Base-by-base conservation (phyloP, 768 basidiomycete genomes). In the Amanita brunnescens region DNA sequence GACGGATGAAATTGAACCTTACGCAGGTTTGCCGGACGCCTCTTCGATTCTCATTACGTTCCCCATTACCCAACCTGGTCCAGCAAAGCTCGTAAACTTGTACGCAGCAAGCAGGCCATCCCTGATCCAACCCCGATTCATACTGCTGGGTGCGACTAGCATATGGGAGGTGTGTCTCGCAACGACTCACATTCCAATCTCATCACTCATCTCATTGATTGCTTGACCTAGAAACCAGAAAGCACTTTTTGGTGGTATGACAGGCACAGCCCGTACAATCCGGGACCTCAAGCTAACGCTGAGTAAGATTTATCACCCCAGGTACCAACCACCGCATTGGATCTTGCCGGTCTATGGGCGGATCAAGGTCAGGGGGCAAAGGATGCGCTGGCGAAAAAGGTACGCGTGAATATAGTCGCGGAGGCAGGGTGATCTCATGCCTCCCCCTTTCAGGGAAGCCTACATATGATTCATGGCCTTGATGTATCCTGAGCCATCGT, bases 391-490 rank as follows among this genome's bases (percentile, higher is more conserved):
- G 67, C 59, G 26, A 60, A 57, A 12, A 83, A 78, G 66, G 81
- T 77, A 30, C 18, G 26, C 16, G 10, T 6, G n/a, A 6, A 32
- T 6, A 16, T 9, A 16, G n/a, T n/a, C n/a, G n/a, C n/a, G n/a
- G n/a, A n/a, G n/a, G 16, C 40, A 34, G 18, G 5, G 49, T 14
- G 16, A 14, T 16, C 32, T 18, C 34, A 23, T 18, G n/a, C 43
- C 37, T 53, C 12, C 40, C 51, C 10, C 8, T 21, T 14, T 24
- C 48, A 84, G 76, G 77, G 75, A 6, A 78, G 78, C 55, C 53
- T 83, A 4, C 81, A 85, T 59, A 62, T 83, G 59, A 73, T 84
- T 47, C 81, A 85, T 61, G 83, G 80, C 1, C 37, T 70, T 40
- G 82, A 85, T 60, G 70, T 83, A 45, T 71, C 83, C 12, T 73